Evolutionary conservation across 768 basidiomycete species (phyloP), one percentile per base, ranked within the genome.

Genomic region (Epithele typhae): DNA sequence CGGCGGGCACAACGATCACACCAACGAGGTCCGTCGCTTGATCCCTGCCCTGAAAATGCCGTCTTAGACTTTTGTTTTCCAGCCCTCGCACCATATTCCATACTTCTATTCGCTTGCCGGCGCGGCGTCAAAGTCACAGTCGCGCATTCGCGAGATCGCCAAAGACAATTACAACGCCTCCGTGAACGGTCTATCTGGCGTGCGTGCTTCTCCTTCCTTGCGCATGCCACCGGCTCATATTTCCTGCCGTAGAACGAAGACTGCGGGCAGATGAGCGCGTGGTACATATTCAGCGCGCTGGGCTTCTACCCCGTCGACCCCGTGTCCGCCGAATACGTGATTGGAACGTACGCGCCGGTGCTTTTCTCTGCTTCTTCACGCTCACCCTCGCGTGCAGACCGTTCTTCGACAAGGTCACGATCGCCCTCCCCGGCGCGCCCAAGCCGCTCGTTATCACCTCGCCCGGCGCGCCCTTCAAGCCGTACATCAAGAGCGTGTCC

Each of bases 181-280:
- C 0, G 72, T 81, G 0, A 76, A 71, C 32, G 89, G 90, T 2
- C 67, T 92, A 3, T 79, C 85, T 4, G 88, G 88, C 14, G 87
- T 87, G 58, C 18, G 75, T 64, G 2, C 18, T 27, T 24, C 8
- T 3, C 1, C 23, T 7, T 21, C 24, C 17, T 15, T 10, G n/a
- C 3, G 3, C 21, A 3, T 15, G 30, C 12, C 40, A 12, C 18
- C 30, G 17, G 27, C 5, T 19, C 11, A 17, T 21, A 7, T 24
- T 8, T 17, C 11, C n/a, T n/a, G 2, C 25, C 17, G 8, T 49
- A 89, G 84, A 92, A 92, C 55, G 89, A 92, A 61, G 89, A 92
- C 59, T 91, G 88, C 53, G 88, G 89, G 1, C 89, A 92, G 61
- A 92, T 92, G 89, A 87, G 84, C 56, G 85, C 88, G 0, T 92